Conservation (phyloP, 306 rosid species). For the Rosa chinensis region DNA sequence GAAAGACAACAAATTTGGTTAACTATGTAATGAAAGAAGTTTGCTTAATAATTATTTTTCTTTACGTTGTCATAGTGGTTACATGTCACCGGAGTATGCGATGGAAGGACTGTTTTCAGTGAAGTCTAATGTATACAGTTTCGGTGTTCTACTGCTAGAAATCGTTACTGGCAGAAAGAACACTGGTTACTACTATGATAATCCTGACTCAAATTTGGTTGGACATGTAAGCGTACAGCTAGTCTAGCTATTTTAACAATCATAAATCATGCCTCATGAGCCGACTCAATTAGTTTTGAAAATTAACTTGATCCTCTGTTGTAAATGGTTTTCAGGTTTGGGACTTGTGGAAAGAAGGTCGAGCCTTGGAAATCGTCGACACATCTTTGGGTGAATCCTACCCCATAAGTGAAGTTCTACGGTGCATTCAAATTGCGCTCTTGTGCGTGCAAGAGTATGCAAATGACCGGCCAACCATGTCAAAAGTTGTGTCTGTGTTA, state of each 20-base stretch:
- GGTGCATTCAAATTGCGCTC: constrained; percentile 68
- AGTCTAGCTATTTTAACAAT: neutral
- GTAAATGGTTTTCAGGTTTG: constrained; percentile 40
- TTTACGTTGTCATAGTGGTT: constrained; percentile 36
- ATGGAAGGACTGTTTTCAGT: constrained; percentile 59
- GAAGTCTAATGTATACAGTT: constrained; percentile 57
- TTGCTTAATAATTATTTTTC: neutral
- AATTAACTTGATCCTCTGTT: neutral
- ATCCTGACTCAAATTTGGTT: constrained; percentile 41
- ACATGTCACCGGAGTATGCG: constrained; percentile 69
- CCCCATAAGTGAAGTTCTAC: constrained; percentile 28
- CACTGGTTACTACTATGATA: constrained; percentile 27
- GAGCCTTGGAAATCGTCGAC: constrained; percentile 42
- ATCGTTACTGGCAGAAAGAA: constrained; percentile 62
- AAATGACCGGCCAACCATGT: constrained; percentile 63
- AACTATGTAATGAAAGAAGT: too few species aligned
- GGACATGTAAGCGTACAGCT: constrained; percentile 52
- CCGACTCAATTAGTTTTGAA: too few species aligned
- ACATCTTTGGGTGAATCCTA: constrained; percentile 31
- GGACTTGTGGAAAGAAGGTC: constrained; percentile 55
- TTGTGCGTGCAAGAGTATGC: constrained; percentile 63
- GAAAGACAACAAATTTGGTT: neutral
- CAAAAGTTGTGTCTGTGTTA: constrained; percentile 55
- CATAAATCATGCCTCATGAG: neutral
- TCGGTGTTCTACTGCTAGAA: constrained; percentile 56